Conservation (phyloP, 805 yeast species). For the Wilhelminamyces savonicus region DNA sequence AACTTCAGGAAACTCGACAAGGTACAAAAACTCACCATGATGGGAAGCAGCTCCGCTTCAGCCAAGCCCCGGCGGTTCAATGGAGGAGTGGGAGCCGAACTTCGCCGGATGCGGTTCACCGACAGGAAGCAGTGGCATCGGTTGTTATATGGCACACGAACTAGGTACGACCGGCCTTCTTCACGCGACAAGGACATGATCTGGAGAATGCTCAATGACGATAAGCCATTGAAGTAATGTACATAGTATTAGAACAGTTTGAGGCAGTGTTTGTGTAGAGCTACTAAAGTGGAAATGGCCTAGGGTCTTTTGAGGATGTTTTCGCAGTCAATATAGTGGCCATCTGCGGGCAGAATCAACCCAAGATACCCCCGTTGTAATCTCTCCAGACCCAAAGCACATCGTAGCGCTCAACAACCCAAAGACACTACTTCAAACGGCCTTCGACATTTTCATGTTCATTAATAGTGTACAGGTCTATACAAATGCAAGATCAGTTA, state of each 20-base stretch:
- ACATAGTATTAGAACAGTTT: neutral
- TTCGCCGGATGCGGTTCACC: neutral
- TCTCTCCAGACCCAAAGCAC: neutral
- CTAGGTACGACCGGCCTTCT: conserved; percentile 26
- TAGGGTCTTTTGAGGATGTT: neutral
- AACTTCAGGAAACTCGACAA: conserved; percentile 52
- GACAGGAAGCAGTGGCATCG: conserved; percentile 7
- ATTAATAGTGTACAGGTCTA: neutral
- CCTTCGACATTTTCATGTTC: neutral
- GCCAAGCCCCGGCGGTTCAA: conserved; percentile 3
- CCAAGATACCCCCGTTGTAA: too few species aligned
- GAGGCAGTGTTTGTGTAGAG: neutral
- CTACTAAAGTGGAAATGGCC: too few species aligned
- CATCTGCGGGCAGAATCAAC: too few species aligned
- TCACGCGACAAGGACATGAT: conserved; percentile 30
- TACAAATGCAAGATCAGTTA: neutral
- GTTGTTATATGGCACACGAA: conserved; percentile 21
- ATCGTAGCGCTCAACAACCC: neutral
- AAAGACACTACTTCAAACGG: neutral
- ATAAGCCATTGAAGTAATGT: conserved; percentile 12
- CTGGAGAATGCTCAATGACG: conserved; percentile 40
- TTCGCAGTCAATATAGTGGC: neutral
- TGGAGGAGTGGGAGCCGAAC: conserved; percentile 1
- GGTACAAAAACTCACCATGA: conserved; percentile 66
- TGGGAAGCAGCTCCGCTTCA: conserved; percentile 14